These are phyloP conservation scores for Ustilago shanxiensis DNA, from an alignment of 1,284 basidiomycete genomes.

Conservation along the genomic window DNA sequence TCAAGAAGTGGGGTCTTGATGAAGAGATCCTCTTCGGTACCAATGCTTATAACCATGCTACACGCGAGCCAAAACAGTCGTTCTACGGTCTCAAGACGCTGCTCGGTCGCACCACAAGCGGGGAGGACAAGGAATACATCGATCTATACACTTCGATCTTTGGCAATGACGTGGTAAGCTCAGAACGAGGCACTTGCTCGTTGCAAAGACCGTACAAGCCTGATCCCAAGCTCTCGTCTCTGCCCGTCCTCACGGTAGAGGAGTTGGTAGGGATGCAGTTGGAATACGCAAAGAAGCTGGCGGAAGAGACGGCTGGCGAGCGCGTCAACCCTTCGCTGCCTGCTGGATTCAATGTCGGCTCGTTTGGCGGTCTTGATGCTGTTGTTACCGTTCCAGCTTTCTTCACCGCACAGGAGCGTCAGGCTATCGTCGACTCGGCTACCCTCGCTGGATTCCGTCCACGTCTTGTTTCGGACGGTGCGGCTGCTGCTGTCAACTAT, in stretches of 20 bases:
- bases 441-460: constrained; percentile 89
- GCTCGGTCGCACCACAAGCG: constrained; percentile 74
- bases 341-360: constrained; percentile 56
- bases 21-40: constrained; percentile 85
- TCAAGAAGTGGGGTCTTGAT: constrained; percentile 62
- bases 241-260: constrained; percentile 75
- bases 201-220: constrained; percentile 47
- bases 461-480: constrained; percentile 90
- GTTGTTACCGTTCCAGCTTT: constrained; percentile 68
- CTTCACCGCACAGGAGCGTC: constrained; percentile 80
- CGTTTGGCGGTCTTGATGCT: constrained; percentile 65
- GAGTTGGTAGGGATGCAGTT: constrained; percentile 96
- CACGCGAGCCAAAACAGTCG: constrained; percentile 88
- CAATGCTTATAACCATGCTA: constrained; percentile 87
- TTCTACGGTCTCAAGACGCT: constrained; percentile 89
- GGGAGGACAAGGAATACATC: constrained; percentile 41
- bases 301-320: constrained; percentile 78
- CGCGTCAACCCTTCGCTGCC: constrained; percentile 56
- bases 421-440: constrained; percentile 82
- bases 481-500: constrained; percentile 75
- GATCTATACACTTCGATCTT: constrained; percentile 52
- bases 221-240: constrained; percentile 39
- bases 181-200: constrained; percentile 55
- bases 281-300: constrained; percentile 87
- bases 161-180: constrained; percentile 54